Evolutionary conservation across 2,329 filamentous ascomycete genomes (phyloP).

Genomic region (Colletotrichum chrysophilum): DNA sequence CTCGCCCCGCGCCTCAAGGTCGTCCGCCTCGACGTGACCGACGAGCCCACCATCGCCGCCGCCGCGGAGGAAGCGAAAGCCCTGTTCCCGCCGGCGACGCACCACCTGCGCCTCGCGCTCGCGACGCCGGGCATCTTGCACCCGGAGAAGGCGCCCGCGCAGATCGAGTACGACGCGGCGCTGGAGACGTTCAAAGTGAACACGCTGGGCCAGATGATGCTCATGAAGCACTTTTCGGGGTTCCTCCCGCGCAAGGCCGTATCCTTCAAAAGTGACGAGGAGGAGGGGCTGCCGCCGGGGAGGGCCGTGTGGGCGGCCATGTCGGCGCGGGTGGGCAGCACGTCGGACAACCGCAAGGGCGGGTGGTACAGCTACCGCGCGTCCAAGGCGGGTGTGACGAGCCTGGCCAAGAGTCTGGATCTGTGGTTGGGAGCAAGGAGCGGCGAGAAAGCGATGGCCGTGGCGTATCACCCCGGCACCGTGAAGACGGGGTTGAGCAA

Average conservation of each 20-base stretch:
- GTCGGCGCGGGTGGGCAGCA: slow-evolving; percentile 79
- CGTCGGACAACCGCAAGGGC: slow-evolving; percentile 73
- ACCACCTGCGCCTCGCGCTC: slow-evolving; percentile 73
- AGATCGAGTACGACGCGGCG: slow-evolving; percentile 66
- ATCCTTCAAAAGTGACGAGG: slow-evolving; percentile 27
- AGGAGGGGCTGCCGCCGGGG: slow-evolving; percentile 27
- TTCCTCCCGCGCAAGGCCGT: slow-evolving; percentile 70
- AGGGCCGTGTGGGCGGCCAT: slow-evolving; percentile 75
- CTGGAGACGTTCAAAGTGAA: slow-evolving; percentile 78
- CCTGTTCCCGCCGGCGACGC: slow-evolving; percentile 53
- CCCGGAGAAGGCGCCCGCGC: slow-evolving; percentile 72
- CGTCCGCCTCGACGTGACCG: slow-evolving; percentile 50
- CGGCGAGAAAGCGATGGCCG: slow-evolving; percentile 67
- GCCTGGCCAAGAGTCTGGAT: slow-evolving; percentile 74
- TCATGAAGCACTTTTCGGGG: slow-evolving; percentile 76
- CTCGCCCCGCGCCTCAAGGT: slow-evolving; percentile 42
- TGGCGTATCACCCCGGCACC: slow-evolving; percentile 81
- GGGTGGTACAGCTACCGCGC: slow-evolving; percentile 86
- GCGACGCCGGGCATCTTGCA: slow-evolving; percentile 74
- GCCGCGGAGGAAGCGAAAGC: slow-evolving; percentile 56
- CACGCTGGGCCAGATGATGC: slow-evolving; percentile 73
- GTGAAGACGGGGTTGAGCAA: slow-evolving; percentile 76
- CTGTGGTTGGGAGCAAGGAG: slow-evolving; percentile 63
- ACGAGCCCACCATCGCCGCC: slow-evolving; percentile 67
- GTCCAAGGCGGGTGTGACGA: slow-evolving; percentile 77